Conservation (phyloP, 495 filamentous ascomycete genomes). For the Neurospora tetraspora region DNA sequence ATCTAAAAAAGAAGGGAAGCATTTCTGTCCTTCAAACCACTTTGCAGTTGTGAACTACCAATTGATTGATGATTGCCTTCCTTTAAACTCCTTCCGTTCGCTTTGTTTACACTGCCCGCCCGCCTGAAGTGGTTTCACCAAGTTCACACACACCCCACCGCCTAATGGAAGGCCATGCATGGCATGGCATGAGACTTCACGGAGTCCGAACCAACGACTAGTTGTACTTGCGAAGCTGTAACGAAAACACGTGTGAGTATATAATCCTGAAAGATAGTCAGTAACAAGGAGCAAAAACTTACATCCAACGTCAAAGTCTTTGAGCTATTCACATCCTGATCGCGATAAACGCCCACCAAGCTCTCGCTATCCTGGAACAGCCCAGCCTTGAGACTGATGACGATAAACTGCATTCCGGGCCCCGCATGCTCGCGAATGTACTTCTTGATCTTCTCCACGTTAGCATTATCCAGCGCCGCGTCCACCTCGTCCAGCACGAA, state of each 20-base stretch:
- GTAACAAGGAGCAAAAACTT: constrained; percentile 33
- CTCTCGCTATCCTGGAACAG: constrained; percentile 92
- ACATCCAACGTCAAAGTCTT: constrained; percentile 89
- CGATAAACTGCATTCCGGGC: constrained; percentile 98
- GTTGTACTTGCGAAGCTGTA: constrained; percentile 27
- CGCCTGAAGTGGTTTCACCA: not conserved
- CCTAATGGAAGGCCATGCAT: not conserved
- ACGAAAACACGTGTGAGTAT: not conserved
- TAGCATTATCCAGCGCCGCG: constrained; percentile 91
- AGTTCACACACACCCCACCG: not conserved
- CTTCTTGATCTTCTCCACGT: constrained; percentile 87
- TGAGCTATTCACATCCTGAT: constrained; percentile 84
- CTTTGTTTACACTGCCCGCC: not conserved
- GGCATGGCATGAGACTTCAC: not conserved
- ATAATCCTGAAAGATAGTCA: not conserved
- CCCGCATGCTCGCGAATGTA: constrained; percentile 91
- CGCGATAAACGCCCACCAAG: constrained; percentile 87
- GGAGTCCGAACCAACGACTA: not conserved
- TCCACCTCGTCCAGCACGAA: constrained; percentile 99
- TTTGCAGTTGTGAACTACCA: not conserved
- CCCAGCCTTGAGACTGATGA: constrained; percentile 88
- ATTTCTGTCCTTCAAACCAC: not conserved
- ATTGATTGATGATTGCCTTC: not conserved
- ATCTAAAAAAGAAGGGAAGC: not conserved
- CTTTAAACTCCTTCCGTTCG: not conserved